Evolutionary conservation across 2,329 filamentous ascomycete species (phyloP).

Genomic region (Fusarium austroafricanum): DNA sequence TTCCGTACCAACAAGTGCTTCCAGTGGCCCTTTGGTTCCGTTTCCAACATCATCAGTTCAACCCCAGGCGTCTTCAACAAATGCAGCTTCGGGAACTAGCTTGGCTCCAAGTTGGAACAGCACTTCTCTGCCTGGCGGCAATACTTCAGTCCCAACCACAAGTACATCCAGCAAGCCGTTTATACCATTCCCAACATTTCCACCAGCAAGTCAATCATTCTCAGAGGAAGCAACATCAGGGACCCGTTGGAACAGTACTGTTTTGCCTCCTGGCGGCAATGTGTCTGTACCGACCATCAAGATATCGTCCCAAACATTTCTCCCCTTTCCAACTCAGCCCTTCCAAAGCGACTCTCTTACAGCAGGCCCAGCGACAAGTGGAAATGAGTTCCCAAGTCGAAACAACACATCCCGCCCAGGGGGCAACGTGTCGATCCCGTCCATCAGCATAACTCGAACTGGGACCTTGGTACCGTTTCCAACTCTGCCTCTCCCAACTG

Average conservation of each 20-base stretch:
- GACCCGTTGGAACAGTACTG: constrained; percentile 2
- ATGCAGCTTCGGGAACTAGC: not conserved
- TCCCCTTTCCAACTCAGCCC: not conserved
- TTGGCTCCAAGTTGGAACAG: not conserved
- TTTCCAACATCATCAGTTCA: not conserved
- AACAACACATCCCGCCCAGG: not conserved
- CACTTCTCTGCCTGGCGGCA: not conserved
- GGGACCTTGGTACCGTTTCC: not conserved
- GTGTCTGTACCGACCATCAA: constrained; percentile 3
- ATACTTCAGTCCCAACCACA: not conserved
- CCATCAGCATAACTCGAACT: not conserved
- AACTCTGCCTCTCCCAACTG: not conserved
- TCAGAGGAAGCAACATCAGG: not conserved
- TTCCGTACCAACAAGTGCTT: not conserved
- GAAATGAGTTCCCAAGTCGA: not conserved
- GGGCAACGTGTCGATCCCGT: not conserved
- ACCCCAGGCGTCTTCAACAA: not conserved
- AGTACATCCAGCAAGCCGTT: not conserved
- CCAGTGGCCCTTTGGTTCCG: not conserved
- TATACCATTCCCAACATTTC: not conserved
- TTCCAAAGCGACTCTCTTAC: not conserved
- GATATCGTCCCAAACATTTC: not conserved
- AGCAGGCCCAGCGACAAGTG: not conserved
- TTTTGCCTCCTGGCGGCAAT: not conserved
- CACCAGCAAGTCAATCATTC: not conserved